Evolutionary conservation across 352 stramenopile genomes (phyloP).

Genomic region (Globisporangium heterothallicum): DNA sequence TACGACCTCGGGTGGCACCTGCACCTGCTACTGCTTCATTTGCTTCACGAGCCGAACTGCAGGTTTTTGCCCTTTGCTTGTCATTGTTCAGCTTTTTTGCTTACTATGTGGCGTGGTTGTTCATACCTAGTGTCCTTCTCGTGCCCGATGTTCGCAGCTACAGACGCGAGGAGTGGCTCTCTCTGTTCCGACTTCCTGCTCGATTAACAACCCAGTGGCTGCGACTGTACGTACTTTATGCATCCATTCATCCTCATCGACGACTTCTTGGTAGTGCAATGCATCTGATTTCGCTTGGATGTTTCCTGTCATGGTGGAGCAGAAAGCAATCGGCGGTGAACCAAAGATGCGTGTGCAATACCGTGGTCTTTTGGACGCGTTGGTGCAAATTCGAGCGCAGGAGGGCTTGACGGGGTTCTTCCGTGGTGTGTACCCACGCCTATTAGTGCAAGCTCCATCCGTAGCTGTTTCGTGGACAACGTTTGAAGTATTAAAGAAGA

Average conservation of each 20-base stretch:
- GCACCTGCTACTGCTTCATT: slow-evolving; percentile 18
- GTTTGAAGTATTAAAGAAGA: slow-evolving; percentile 96
- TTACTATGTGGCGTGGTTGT: slow-evolving; percentile 33
- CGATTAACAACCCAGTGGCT: slow-evolving; percentile 30
- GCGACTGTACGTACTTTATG: slow-evolving; percentile 23
- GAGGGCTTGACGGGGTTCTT: slow-evolving; percentile 95
- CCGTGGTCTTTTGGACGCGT: slow-evolving; percentile 60
- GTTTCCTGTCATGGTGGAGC: neutral
- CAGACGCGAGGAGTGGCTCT: slow-evolving; percentile 56
- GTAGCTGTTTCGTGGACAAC: slow-evolving; percentile 99
- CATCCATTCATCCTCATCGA: no score
- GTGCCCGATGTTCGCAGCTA: slow-evolving; percentile 68
- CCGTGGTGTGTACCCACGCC: slow-evolving; percentile 89
- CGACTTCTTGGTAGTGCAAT: no score
- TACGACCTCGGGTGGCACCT: slow-evolving; percentile 26
- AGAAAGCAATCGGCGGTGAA: slow-evolving; percentile 23
- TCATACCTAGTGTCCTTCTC: slow-evolving; percentile 62
- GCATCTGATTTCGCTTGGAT: no score
- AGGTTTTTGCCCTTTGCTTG: slow-evolving; percentile 42
- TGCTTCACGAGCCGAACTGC: slow-evolving; percentile 31
- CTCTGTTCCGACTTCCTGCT: slow-evolving; percentile 54
- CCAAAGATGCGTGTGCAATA: slow-evolving; percentile 69
- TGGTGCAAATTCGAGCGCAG: slow-evolving; percentile 87
- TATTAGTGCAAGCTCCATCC: slow-evolving; percentile 95
- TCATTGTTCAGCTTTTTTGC: slow-evolving; percentile 10